These are phyloP conservation scores for Teratosphaeria zuluensis DNA, from an alignment of 2,329 filamentous ascomycete species.

Conservation along the genomic window DNA sequence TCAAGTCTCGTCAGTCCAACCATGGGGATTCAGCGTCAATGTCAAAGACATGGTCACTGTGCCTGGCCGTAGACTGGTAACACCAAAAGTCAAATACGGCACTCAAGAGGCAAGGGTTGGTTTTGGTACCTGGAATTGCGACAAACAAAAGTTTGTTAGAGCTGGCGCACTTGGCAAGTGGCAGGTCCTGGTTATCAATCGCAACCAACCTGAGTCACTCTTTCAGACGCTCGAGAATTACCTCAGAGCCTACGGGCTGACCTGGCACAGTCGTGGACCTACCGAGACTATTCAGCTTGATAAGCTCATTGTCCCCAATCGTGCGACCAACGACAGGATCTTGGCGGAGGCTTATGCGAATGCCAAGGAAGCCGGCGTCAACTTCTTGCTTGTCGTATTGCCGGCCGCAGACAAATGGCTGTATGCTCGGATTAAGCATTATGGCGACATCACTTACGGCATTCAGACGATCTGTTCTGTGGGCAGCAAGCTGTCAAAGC, in stretches of 20 bases:
- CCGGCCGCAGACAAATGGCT: slow-evolving; percentile 41
- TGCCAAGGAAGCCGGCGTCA: slow-evolving; percentile 18
- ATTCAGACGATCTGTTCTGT: slow-evolving; percentile 60
- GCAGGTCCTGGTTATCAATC: slow-evolving; percentile 25
- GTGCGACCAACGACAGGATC: slow-evolving; percentile 14
- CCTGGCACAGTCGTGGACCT: slow-evolving; percentile 11
- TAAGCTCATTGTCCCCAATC: slow-evolving; percentile 10
- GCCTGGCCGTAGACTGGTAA: slow-evolving; percentile 54
- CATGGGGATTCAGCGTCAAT: slow-evolving; percentile 56
- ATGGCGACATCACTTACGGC: slow-evolving; percentile 57
- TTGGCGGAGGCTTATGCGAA: slow-evolving; percentile 14
- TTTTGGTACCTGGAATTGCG: slow-evolving; percentile 24
- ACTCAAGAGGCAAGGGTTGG: slow-evolving; percentile 8
- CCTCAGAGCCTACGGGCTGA: slow-evolving; percentile 19
- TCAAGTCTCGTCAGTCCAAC: slow-evolving; percentile 12
- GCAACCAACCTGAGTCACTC: slow-evolving; percentile 8
- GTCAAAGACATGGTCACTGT: slow-evolving; percentile 57
- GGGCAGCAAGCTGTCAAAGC: slow-evolving; percentile 39
- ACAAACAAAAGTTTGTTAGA: slow-evolving; percentile 45
- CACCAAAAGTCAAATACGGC: slow-evolving; percentile 53
- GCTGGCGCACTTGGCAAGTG: slow-evolving; percentile 42
- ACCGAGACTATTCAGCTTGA: slow-evolving; percentile 9
- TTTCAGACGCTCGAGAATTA: slow-evolving; percentile 9
- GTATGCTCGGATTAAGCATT: slow-evolving; percentile 58
- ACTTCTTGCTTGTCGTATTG: slow-evolving; percentile 54